phyloP scores from a whole-genome alignment of 108 stramenopile species.

The Hondaea fermentalgiana region DNA sequence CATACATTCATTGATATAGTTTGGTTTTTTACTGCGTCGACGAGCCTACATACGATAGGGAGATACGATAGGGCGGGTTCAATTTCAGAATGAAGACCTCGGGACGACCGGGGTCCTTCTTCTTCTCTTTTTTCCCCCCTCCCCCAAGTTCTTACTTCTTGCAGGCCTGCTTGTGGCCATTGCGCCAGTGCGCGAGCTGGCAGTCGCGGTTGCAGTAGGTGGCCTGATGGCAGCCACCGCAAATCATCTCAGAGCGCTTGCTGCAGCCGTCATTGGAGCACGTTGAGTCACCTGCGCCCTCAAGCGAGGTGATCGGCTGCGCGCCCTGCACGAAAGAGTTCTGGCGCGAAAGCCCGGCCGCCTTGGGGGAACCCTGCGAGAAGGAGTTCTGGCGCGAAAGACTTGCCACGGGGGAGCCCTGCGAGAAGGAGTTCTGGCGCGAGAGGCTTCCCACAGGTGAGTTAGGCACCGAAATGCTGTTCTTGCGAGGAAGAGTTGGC shows the following conservation, averaged over 20 bases:
- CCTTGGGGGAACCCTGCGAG: not conserved
- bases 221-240: not conserved
- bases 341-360: not conserved
- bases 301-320: not conserved
- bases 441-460: not conserved
- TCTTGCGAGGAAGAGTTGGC: not conserved
- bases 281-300: not conserved
- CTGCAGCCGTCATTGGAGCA: not conserved
- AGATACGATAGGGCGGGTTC: too few relatives aligned
- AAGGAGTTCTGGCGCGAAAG: not conserved
- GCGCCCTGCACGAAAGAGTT: not conserved
- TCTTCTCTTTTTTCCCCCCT: too few relatives aligned
- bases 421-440: not conserved
- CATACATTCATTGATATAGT: too few relatives aligned
- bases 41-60: too few relatives aligned
- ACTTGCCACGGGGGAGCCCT: not conserved
- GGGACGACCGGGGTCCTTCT: too few relatives aligned
- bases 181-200: not conserved
- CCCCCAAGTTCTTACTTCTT: not conserved
- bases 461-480: not conserved
- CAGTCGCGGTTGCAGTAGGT: slow-evolving; percentile 8
- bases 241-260: not conserved
- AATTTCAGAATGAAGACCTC: too few relatives aligned
- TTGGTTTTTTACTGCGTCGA: too few relatives aligned
- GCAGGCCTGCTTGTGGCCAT: not conserved